A percentile compares a stretch with the other conserved stretches of the same genome.
These are phyloP conservation scores for Hypoxylon fragiforme DNA, from an alignment of 495 filamentous ascomycete genomes.

Conservation along the genomic window DNA sequence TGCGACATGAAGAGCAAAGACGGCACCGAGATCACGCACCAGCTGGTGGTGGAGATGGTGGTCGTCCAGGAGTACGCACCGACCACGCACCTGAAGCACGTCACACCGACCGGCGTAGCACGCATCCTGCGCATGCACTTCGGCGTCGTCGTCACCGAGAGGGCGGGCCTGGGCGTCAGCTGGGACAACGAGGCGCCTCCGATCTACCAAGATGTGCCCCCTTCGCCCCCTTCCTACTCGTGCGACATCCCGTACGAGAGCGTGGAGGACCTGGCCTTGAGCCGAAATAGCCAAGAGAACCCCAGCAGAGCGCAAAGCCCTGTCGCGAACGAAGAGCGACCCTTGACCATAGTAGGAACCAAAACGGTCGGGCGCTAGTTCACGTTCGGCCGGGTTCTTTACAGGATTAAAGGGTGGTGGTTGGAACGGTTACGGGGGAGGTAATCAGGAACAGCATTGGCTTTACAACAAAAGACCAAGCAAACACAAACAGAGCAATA, in stretches of 20 bases:
- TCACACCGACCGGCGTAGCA: conserved; percentile 86
- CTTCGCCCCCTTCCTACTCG: conserved; percentile 77
- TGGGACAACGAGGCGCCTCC: conserved; percentile 98
- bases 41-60: conserved; percentile 88
- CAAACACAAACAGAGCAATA: too few relatives aligned
- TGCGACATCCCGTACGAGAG: conserved; percentile 30
- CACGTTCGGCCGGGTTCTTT: neutral
- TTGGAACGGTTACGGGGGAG: neutral
- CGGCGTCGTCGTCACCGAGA: conserved; percentile 75
- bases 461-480: too few relatives aligned
- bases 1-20: conserved; percentile 82
- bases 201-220: conserved; percentile 91
- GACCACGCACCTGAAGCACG: conserved; percentile 65
- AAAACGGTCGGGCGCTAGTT: conserved; percentile 15
- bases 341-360: conserved; percentile 9
- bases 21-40: conserved; percentile 78
- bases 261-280: conserved; percentile 29
- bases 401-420: neutral
- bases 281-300: conserved; percentile 10
- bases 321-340: conserved; percentile 23
- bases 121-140: conserved; percentile 95
- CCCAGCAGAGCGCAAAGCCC: conserved; percentile 10
- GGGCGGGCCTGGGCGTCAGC: conserved; percentile 84
- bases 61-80: conserved; percentile 89
- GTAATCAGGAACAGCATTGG: too few relatives aligned